Conservation (phyloP, 83 land plant genomes). For the Diphasiastrum complanatum region DNA sequence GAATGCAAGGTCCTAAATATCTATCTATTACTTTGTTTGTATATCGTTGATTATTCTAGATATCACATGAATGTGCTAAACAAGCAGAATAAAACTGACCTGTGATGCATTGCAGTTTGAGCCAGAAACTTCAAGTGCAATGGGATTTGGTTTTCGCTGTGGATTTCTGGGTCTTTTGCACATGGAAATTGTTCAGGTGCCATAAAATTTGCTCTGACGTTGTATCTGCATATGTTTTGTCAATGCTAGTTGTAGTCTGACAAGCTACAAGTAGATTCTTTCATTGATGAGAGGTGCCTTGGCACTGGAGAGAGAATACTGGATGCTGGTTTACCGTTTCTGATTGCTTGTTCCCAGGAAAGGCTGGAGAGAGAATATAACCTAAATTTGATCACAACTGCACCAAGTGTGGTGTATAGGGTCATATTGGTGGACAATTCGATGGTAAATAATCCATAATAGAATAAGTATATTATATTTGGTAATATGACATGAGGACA, state of each 20-base stretch:
- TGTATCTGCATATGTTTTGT: neutral
- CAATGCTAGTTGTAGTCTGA: no score
- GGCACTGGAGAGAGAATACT: no score
- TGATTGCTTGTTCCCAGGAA: constrained; percentile 50
- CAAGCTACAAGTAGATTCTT: no score
- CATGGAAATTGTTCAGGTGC: constrained; percentile 99
- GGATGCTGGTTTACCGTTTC: neutral
- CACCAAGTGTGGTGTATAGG: constrained; percentile 94
- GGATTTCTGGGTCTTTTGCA: constrained; percentile 95
- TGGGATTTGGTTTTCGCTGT: constrained; percentile 99
- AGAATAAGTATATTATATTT: neutral
- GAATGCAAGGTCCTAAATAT: no score
- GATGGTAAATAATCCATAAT: constrained; percentile 40
- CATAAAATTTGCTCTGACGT: no score
- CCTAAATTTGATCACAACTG: constrained; percentile 84
- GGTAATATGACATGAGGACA: neutral
- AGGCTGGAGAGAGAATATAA: constrained; percentile 95
- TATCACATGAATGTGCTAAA: no score
- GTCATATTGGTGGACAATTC: constrained; percentile 64
- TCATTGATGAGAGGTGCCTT: no score
- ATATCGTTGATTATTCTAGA: no score
- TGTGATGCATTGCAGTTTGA: constrained; percentile 97
- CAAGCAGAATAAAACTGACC: no score
- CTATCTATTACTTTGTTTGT: no score
- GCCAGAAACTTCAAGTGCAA: constrained; percentile 93